Evolutionary conservation across 169 alveolate species (phyloP).

Genomic region (Ichthyophthirius multifiliis): DNA sequence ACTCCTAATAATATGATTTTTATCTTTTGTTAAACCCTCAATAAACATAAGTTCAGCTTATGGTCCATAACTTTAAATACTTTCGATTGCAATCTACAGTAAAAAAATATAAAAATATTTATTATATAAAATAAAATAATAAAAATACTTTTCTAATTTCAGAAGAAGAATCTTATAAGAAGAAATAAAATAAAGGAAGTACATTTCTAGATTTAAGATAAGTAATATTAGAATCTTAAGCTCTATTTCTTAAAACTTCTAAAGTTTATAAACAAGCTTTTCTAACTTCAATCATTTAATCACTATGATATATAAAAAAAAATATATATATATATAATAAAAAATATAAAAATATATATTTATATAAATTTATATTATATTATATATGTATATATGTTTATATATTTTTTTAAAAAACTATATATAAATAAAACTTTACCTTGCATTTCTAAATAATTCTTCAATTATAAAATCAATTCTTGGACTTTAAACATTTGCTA

Average conservation of each 20-base stretch:
- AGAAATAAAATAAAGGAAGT: constrained; percentile 64
- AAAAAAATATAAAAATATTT: too few relatives aligned
- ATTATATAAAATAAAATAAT: not conserved
- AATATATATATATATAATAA: not conserved
- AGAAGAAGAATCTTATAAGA: constrained; percentile 58
- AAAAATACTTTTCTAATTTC: constrained; percentile 54
- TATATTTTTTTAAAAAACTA: not conserved
- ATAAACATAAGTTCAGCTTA: constrained; percentile 73
- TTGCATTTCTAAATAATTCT: constrained; percentile 59
- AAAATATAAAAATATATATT: too few relatives aligned
- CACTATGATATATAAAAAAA: not conserved
- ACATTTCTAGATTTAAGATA: constrained; percentile 67
- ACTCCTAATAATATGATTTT: constrained; percentile 54
- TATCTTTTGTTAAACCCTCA: constrained; percentile 74
- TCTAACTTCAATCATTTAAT: constrained; percentile 47
- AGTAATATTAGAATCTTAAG: constrained; percentile 59
- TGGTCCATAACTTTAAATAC: constrained; percentile 70
- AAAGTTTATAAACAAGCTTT: constrained; percentile 58
- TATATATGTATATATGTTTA: not conserved
- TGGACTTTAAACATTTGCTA: constrained; percentile 61
- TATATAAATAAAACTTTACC: not conserved
- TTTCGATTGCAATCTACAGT: constrained; percentile 46
- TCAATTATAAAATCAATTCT: constrained; percentile 75
- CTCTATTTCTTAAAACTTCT: constrained; percentile 61
- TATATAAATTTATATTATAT: too few relatives aligned